A percentile compares a stretch with the other conserved stretches of the same genome.
Evolutionary conservation across 2,329 filamentous ascomycete species (phyloP).

Genomic region (Xylaria sp.): DNA sequence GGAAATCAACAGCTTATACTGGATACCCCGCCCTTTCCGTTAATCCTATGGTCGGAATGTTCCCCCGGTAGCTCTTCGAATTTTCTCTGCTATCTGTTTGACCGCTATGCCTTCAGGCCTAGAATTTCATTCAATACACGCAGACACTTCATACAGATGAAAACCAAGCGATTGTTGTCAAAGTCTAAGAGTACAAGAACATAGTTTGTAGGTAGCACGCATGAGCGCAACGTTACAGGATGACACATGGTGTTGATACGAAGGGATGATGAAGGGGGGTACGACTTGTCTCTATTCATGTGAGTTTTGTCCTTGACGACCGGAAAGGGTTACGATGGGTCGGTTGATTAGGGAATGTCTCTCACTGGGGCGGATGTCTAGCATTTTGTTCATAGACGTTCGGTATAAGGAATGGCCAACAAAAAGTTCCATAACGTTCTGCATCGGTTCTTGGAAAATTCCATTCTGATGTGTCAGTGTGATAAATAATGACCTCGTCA

Average conservation of each 20-base stretch:
- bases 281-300: slow-evolving; percentile 28
- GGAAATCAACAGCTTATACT: slow-evolving; percentile 31
- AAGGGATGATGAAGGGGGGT: slow-evolving; percentile 21
- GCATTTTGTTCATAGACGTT: slow-evolving; percentile 44
- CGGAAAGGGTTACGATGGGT: slow-evolving; percentile 26
- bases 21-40: slow-evolving; percentile 33
- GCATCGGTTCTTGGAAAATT: slow-evolving; percentile 1
- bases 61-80: slow-evolving; percentile 21
- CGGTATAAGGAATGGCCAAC: slow-evolving; percentile 43
- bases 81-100: slow-evolving; percentile 22
- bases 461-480: slow-evolving; percentile 11
- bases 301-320: slow-evolving; percentile 28
- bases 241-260: slow-evolving; percentile 29
- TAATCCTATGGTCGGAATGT: slow-evolving; percentile 31
- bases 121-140: slow-evolving; percentile 29
- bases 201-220: slow-evolving; percentile 21
- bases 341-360: slow-evolving; percentile 30
- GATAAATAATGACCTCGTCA: neutral
- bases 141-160: slow-evolving; percentile 21
- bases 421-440: slow-evolving; percentile 35
- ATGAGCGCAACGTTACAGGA: slow-evolving; percentile 27
- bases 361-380: slow-evolving; percentile 28
- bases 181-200: slow-evolving; percentile 13
- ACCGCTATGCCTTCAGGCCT: slow-evolving; percentile 28
- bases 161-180: slow-evolving; percentile 17